A percentile compares a stretch with the other conserved stretches of the same genome.
These are phyloP conservation scores for Dorcoceras hygrometricum DNA, from an alignment of 257 asterid genomes.

Conservation along the genomic window DNA sequence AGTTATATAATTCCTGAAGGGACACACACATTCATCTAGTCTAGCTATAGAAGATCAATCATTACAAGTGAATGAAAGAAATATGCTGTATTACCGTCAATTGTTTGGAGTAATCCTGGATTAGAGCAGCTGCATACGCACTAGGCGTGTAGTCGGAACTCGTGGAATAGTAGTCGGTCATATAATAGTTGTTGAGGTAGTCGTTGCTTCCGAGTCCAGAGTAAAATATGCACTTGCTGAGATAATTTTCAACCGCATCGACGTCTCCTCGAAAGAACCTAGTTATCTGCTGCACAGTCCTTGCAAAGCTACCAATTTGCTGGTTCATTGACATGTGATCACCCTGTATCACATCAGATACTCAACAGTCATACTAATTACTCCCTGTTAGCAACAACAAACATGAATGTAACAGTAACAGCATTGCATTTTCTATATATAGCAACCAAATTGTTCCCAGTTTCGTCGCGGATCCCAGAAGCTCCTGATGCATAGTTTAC, in stretches of 20 bases:
- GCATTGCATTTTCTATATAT: constrained; percentile 19
- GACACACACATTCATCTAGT: not conserved
- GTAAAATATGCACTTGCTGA: constrained; percentile 69
- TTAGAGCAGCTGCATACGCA: constrained; percentile 68
- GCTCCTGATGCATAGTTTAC: constrained; percentile 90
- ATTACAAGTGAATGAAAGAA: too few relatives aligned
- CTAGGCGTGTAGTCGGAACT: constrained; percentile 52
- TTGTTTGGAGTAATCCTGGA: constrained; percentile 64
- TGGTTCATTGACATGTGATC: constrained; percentile 75
- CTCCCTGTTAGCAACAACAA: not conserved
- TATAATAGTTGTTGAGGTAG: constrained; percentile 85
- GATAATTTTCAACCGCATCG: constrained; percentile 44
- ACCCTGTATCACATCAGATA: constrained; percentile 42
- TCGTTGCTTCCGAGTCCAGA: constrained; percentile 91
- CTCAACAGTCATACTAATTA: not conserved
- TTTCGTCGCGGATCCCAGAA: constrained; percentile 84
- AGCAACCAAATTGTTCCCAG: constrained; percentile 70
- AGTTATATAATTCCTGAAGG: constrained; percentile 48
- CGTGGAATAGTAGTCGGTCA: constrained; percentile 67
- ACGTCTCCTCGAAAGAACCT: constrained; percentile 60
- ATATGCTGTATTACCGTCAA: constrained; percentile 39
- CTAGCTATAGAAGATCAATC: not conserved
- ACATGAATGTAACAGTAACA: not conserved
- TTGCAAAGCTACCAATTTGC: constrained; percentile 60
- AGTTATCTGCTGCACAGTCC: constrained; percentile 51